phyloP scores from a whole-genome alignment of 2,329 filamentous ascomycete genomes.

The Venturia nashicola region DNA sequence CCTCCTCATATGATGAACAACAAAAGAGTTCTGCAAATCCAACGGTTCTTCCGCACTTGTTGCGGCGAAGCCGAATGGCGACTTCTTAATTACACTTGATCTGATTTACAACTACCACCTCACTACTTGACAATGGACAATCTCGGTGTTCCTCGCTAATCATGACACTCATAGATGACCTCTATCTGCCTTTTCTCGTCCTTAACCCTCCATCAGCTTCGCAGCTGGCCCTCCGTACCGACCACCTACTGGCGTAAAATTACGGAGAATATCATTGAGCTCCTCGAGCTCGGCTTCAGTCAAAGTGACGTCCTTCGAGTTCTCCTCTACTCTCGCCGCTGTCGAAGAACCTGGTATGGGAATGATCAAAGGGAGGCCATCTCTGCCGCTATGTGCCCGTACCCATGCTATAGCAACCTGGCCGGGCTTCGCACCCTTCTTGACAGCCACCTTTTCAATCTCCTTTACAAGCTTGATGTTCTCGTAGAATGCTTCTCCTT shows the following conservation, averaged over 20 bases:
- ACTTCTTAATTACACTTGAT: slow-evolving; percentile 11
- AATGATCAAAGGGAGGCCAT: slow-evolving; percentile 20
- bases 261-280: slow-evolving; percentile 15
- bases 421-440: slow-evolving; percentile 12
- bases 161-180: too few species aligned
- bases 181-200: neutral
- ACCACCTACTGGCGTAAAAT: neutral
- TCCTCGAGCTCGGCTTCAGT: slow-evolving; percentile 27
- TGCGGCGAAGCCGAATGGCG: slow-evolving; percentile 9
- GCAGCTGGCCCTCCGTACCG: neutral
- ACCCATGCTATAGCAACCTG: slow-evolving; percentile 24
- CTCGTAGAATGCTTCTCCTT: slow-evolving; percentile 25
- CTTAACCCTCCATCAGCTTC: neutral
- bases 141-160: neutral
- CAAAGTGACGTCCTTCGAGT: slow-evolving; percentile 15
- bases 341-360: slow-evolving; percentile 27
- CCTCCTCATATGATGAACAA: slow-evolving; percentile 7
- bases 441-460: slow-evolving; percentile 20
- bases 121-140: neutral
- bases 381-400: slow-evolving; percentile 21
- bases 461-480: slow-evolving; percentile 23
- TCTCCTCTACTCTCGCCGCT: slow-evolving; percentile 14
- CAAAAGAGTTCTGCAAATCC: slow-evolving; percentile 10
- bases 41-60: slow-evolving; percentile 7
- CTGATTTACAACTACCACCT: neutral